Evolutionary conservation across 345 rosid genomes (phyloP).

Genomic region (Rhizophora apiculata): DNA sequence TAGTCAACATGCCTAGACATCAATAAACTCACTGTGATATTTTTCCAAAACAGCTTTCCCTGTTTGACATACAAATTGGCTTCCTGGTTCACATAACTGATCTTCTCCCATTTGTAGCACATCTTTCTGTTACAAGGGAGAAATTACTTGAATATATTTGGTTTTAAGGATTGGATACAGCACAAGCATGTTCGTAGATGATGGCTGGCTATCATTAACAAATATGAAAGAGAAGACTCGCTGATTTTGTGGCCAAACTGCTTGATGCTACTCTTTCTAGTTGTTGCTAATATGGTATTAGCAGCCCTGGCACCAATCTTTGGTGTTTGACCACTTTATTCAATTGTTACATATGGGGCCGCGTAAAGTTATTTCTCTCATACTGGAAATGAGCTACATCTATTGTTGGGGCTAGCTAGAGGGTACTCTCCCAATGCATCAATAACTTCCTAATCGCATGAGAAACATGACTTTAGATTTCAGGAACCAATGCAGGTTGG

Average conservation of each 20-base stretch:
- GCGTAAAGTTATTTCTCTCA: too few species aligned
- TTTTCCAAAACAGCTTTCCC: neutral
- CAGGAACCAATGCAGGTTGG: conserved; percentile 6
- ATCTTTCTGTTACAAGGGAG: neutral
- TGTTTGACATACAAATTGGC: too few species aligned
- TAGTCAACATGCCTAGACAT: neutral
- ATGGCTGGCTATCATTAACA: neutral
- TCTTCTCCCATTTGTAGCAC: neutral
- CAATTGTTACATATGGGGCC: too few species aligned
- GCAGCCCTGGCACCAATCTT: neutral
- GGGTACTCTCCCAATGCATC: too few species aligned
- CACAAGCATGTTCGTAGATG: too few species aligned
- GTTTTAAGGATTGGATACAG: neutral
- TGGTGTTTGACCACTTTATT: too few species aligned
- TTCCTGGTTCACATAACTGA: neutral
- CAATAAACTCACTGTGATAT: neutral
- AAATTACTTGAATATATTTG: neutral
- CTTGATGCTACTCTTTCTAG: neutral
- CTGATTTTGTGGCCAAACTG: neutral
- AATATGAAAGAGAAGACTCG: neutral
- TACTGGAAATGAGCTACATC: too few species aligned
- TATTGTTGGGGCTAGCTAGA: too few species aligned
- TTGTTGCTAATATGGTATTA: neutral
- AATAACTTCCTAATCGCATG: conserved; percentile 8
- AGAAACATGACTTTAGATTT: conserved; percentile 7